Evolutionary conservation across 441 rosid species (phyloP).

Genomic region (Gossypium laxum): DNA sequence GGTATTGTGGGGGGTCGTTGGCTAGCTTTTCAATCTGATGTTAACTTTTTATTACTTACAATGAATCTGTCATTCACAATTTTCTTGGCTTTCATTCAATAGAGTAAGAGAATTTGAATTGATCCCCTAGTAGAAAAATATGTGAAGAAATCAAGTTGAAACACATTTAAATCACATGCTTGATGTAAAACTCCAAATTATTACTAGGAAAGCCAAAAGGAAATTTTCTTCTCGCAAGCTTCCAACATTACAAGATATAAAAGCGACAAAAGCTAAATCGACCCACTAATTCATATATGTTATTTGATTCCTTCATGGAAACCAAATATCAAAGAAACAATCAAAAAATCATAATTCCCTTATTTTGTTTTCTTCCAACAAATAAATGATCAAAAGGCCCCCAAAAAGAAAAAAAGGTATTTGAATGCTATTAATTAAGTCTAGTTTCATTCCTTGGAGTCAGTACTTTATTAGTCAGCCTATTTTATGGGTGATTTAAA

Average conservation of each 20-base stretch:
- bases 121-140: neutral
- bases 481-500: neutral
- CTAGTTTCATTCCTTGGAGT: neutral
- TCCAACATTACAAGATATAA: neutral
- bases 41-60: neutral
- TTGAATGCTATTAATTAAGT: neutral
- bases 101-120: neutral
- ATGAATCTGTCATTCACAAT: neutral
- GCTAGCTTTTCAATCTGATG: neutral
- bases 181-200: neutral
- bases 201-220: conserved; percentile 2
- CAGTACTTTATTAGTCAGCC: neutral
- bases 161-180: neutral
- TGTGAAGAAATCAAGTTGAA: neutral
- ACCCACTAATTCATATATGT: neutral
- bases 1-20: neutral
- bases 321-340: neutral
- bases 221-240: neutral
- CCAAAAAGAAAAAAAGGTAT: neutral
- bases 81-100: neutral
- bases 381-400: neutral
- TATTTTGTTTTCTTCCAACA: neutral
- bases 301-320: neutral
- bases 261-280: neutral
- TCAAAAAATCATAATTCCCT: neutral